Base-by-base conservation (phyloP, 306 rosid species). In the Vigna hirtella region DNA sequence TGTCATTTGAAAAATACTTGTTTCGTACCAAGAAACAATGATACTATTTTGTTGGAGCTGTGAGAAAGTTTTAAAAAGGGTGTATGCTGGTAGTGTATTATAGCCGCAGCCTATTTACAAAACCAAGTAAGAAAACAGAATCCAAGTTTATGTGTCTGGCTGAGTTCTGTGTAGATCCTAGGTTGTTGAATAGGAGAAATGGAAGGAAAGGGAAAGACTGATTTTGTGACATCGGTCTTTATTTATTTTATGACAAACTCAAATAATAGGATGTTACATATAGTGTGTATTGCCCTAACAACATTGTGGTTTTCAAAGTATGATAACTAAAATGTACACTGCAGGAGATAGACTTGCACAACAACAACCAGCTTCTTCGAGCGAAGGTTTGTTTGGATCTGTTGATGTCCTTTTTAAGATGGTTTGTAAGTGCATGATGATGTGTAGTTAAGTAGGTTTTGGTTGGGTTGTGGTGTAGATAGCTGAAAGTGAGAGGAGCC, bases 271-370 rank as follows among this genome's bases (percentile, higher is more conserved):
- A 34, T 34, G 38, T 5, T 34, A 30, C 0, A 30, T 30, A 63
- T 2, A 1, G 4, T 36, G 9, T 34, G 7, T n/a, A 36, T n/a
- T 63, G 69, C 48, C 49, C 69, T 34, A 63, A 36, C 28, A 16
- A 16, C 36, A 43, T 16, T 17, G 28, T 72, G 30, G 14, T 14
- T 75, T 24, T 61, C 50, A 76, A 18, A 13, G 13, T 49, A 49
- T 58, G 43, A 62, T 66, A 15, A 70, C 79, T 13, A 70, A 66
- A 72, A 66, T 77, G 30, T 55, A 52, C 28, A 43, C 1, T 81
- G 84, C 95, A 94, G 98, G 98, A 94, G 81, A 71, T 89, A 56
- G 98, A 94, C 49, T 86, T 92, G 90, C 97, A 94, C 83, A 94
- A 87, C 77, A 88, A 80, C 65, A 94, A 94, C 80, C 97, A 90